These are phyloP conservation scores for Phytophthora cactorum DNA, from an alignment of 352 stramenopile genomes.

Conservation along the genomic window DNA sequence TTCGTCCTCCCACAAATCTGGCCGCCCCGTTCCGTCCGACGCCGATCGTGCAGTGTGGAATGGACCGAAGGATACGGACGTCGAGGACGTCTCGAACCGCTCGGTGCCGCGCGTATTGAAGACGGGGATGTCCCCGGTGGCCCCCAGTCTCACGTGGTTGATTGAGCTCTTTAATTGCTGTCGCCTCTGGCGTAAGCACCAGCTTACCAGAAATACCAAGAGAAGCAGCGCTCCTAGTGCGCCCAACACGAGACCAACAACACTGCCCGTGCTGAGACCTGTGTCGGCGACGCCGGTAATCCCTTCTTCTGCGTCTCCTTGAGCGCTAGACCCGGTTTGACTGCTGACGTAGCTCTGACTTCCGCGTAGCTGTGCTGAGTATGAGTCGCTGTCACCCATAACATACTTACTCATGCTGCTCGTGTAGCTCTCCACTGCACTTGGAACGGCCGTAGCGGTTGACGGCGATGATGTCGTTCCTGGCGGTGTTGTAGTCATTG, in stretches of 20 bases:
- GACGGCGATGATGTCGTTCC: background rate
- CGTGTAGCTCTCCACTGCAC: background rate
- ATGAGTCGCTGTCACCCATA: constrained; percentile 5
- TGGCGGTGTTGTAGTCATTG: background rate
- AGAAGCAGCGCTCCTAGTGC: constrained; percentile 14
- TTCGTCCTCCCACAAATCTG: constrained; percentile 37
- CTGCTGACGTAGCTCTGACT: constrained; percentile 11
- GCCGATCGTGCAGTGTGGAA: constrained; percentile 19
- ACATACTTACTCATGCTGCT: background rate
- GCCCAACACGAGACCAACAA: constrained; percentile 19
- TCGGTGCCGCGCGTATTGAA: constrained; percentile 35
- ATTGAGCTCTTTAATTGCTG: constrained; percentile 14
- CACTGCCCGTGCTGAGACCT: constrained; percentile 10
- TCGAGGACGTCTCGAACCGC: constrained; percentile 34
- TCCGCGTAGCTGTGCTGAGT: background rate
- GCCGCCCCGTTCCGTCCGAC: background rate
- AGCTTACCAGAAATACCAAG: constrained; percentile 13
- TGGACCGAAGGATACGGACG: constrained; percentile 20
- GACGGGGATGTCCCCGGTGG: constrained; percentile 25
- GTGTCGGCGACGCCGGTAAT: background rate
- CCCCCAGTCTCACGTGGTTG: constrained; percentile 16
- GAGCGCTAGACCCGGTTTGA: constrained; percentile 10
- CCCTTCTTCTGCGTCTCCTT: constrained; percentile 11
- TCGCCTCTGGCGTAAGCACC: constrained; percentile 16
- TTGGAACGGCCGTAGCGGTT: background rate